Evolutionary conservation across 495 filamentous ascomycete genomes (phyloP).

Genomic region (Neurospora hispaniola): DNA sequence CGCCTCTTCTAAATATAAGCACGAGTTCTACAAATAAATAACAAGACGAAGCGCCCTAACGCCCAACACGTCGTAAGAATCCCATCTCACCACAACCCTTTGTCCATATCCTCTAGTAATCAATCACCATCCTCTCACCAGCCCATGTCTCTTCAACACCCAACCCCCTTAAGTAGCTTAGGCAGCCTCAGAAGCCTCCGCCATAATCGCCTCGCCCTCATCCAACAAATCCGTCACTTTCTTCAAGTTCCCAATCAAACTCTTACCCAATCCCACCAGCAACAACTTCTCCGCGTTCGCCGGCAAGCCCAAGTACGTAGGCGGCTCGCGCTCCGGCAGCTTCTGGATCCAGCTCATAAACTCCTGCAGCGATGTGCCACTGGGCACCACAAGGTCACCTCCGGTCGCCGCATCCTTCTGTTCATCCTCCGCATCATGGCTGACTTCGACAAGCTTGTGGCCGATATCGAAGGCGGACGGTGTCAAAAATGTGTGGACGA

Average conservation of each 20-base stretch:
- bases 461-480: slow-evolving; percentile 83
- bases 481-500: slow-evolving; percentile 71
- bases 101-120: background rate
- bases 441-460: slow-evolving; percentile 60
- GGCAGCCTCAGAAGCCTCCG: slow-evolving; percentile 33
- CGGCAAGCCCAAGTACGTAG: slow-evolving; percentile 91
- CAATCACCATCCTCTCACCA: background rate
- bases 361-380: slow-evolving; percentile 68
- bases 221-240: slow-evolving; percentile 78
- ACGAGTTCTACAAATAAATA: background rate
- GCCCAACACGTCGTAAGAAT: background rate
- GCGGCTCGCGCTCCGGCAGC: slow-evolving; percentile 89
- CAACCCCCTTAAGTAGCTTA: background rate
- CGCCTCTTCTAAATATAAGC: background rate
- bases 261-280: slow-evolving; percentile 76
- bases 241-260: slow-evolving; percentile 74
- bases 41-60: background rate
- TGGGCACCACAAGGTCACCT: slow-evolving; percentile 60
- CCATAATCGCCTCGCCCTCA: slow-evolving; percentile 87
- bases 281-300: slow-evolving; percentile 95
- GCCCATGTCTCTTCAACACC: background rate
- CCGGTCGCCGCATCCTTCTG: slow-evolving; percentile 2
- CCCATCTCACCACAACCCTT: background rate
- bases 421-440: slow-evolving; percentile 27
- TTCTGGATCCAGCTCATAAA: slow-evolving; percentile 88